Base-by-base conservation (phyloP, 1,139 yeast genomes). In the Pichia kudriavzevii region DNA sequence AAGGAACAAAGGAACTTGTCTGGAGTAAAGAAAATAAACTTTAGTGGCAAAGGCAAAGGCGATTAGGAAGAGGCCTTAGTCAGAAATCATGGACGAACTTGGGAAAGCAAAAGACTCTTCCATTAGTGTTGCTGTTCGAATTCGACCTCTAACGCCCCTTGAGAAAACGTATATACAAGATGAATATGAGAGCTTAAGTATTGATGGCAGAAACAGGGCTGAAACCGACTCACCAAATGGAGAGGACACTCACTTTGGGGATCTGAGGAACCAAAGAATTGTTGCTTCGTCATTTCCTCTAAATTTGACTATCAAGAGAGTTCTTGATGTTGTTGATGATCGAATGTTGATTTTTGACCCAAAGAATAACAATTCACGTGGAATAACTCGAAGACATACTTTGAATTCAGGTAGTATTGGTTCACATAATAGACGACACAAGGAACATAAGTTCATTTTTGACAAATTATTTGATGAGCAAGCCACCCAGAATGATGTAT, bases 261-360 rank as follows among this genome's bases (percentile, higher is more conserved):
- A n/a, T n/a, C n/a, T n/a, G n/a, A n/a, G n/a, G n/a, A n/a, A n/a
- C n/a, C n/a, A n/a, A n/a, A n/a, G n/a, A n/a, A n/a, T n/a, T n/a
- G n/a, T n/a, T n/a, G n/a, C n/a, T n/a, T n/a, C n/a, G n/a, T n/a
- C n/a, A 13, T 27, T 11, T n/a, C 9, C 30, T 12, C 13, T 9
- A 21, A 40, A 39, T 1, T 34, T 31, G 27, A 4, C 31, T 5
- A 64, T 84, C 19, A 66, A 94, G 32, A 80, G 79, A 47, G 72
- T 87, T 25, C 69, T 88, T 17, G 76, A 82, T 39, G 93, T 84
- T 19, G 91, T 84, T 3, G 95, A 87, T 61, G 94, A 84, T 48
- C 66, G 76, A 44, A 85, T 87, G 94, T 66, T 88, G 40, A 78
- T 87, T 10, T 87, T 88, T 55, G 95, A 87, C 56, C 96, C 96